phyloP scores from a whole-genome alignment of 768 basidiomycete species.

The Pleurotus giganteus region DNA sequence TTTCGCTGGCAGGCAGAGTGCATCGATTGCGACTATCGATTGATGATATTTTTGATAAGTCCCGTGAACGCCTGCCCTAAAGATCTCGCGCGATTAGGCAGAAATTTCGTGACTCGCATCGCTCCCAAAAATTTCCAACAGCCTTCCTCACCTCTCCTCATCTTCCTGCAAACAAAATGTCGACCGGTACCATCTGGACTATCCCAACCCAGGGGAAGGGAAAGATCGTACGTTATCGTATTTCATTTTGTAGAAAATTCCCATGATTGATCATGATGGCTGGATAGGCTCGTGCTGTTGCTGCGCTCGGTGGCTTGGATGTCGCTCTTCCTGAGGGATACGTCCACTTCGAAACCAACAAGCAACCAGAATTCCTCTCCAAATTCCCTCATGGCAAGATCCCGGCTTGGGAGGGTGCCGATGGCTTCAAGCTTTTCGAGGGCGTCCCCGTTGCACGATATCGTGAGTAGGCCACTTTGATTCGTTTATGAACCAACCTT shows the following conservation, averaged over 20 bases:
- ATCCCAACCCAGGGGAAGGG: constrained; percentile 37
- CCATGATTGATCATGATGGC: constrained; percentile 4
- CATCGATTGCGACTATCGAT: constrained; percentile 10
- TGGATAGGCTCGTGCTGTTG: constrained; percentile 50
- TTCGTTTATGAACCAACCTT: constrained; percentile 3
- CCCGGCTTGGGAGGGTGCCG: constrained; percentile 73
- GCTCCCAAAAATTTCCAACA: constrained; percentile 5
- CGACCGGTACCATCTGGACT: constrained; percentile 67
- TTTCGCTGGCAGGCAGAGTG: not conserved
- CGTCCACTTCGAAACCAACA: constrained; percentile 64
- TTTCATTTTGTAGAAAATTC: not conserved
- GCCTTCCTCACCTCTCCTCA: constrained; percentile 18
- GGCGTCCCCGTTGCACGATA: constrained; percentile 80
- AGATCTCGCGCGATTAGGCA: not conserved
- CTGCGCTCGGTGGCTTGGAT: constrained; percentile 58
- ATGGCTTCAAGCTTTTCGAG: constrained; percentile 83
- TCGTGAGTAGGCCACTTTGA: constrained; percentile 56
- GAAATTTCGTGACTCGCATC: constrained; percentile 4
- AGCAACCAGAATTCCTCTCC: constrained; percentile 60
- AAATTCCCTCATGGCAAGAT: constrained; percentile 86
- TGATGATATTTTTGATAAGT: constrained; percentile 7
- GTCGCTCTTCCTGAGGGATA: constrained; percentile 53
- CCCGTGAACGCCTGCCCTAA: constrained; percentile 9
- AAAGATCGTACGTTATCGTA: constrained; percentile 46
- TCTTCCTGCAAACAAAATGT: constrained; percentile 42